Percentiles rank a stretch among this genome's conserved stretches.
phyloP scores from a whole-genome alignment of 768 basidiomycete genomes.

The Mycena belliarum region DNA sequence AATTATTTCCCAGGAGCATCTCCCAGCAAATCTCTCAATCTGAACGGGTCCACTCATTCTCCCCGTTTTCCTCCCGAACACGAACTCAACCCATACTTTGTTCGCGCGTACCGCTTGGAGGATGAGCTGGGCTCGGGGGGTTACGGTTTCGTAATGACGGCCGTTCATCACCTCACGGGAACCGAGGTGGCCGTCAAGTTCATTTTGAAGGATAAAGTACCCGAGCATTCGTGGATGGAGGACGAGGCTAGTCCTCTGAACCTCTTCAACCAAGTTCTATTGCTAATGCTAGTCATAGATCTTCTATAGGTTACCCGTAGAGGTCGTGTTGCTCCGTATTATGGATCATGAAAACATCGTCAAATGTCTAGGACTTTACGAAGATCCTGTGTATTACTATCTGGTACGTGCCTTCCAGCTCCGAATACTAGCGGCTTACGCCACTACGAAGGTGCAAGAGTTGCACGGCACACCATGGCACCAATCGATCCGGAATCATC shows the following conservation, averaged over 20 bases:
- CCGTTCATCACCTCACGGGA: slow-evolving; percentile 56
- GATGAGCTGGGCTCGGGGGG: slow-evolving; percentile 90
- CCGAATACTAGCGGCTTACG: slow-evolving; percentile 1
- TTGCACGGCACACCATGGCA: slow-evolving; percentile 91
- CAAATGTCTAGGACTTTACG: slow-evolving; percentile 79
- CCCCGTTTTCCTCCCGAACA: slow-evolving; percentile 64
- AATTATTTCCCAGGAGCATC: background rate
- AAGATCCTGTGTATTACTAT: slow-evolving; percentile 85
- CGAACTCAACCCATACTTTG: slow-evolving; percentile 60
- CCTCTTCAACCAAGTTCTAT: background rate
- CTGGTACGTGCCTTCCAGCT: slow-evolving; percentile 52
- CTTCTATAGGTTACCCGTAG: slow-evolving; percentile 71
- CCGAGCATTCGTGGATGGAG: slow-evolving; percentile 42
- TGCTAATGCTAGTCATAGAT: slow-evolving; percentile 50
- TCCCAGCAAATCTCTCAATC: slow-evolving; percentile 6
- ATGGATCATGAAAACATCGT: slow-evolving; percentile 79
- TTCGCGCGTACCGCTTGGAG: slow-evolving; percentile 56
- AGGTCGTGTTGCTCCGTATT: slow-evolving; percentile 74
- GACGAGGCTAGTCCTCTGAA: slow-evolving; percentile 8
- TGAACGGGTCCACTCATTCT: slow-evolving; percentile 38
- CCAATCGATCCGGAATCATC: slow-evolving; percentile 39
- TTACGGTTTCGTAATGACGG: slow-evolving; percentile 94
- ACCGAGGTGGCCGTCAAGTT: slow-evolving; percentile 93
- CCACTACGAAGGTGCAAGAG: slow-evolving; percentile 72
- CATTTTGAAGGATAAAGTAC: slow-evolving; percentile 74